Conservation (phyloP, 768 basidiomycete species). For the Tricholoma terreum region DNA sequence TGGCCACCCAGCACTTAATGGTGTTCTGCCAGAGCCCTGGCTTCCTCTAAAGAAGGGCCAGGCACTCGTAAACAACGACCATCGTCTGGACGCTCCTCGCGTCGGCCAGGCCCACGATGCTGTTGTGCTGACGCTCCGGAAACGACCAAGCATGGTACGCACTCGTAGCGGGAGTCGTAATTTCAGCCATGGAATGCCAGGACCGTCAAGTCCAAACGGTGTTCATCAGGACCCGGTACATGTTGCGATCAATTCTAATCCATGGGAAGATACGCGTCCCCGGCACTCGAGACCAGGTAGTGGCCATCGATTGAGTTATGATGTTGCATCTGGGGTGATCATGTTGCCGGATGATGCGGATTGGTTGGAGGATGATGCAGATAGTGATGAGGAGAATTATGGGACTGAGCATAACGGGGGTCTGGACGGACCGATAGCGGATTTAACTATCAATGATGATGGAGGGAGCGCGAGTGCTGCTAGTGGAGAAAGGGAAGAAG, state of each 20-base stretch:
- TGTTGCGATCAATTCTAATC: conserved; percentile 38
- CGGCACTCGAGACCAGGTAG: conserved; percentile 9
- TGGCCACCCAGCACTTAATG: conserved; percentile 93
- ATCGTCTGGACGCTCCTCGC: conserved; percentile 33
- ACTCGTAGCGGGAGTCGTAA: conserved; percentile 21
- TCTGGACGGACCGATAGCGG: conserved; percentile 27
- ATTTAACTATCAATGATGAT: conserved; percentile 14
- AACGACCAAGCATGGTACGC: conserved; percentile 58
- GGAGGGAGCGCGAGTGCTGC: conserved; percentile 24
- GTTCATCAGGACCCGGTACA: conserved; percentile 20
- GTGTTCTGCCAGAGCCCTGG: conserved; percentile 92
- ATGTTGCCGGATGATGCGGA: conserved; percentile 75
- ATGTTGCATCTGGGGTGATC: conserved; percentile 85
- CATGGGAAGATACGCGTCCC: conserved; percentile 59
- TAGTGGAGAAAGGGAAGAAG: conserved; percentile 15
- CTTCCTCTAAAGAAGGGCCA: conserved; percentile 86
- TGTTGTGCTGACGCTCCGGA: conserved; percentile 79
- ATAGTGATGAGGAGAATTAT: conserved; percentile 45
- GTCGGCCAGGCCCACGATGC: conserved; percentile 51
- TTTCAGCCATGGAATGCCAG: conserved; percentile 13
- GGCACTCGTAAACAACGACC: conserved; percentile 59
- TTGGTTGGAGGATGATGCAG: conserved; percentile 56
- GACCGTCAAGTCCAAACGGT: conserved; percentile 6
- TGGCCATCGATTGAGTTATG: conserved; percentile 72
- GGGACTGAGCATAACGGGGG: conserved; percentile 32